Evolutionary conservation across 495 filamentous ascomycete genomes (phyloP), one percentile per base, ranked within the genome.

Genomic region (Talaromyces proteolyticus): DNA sequence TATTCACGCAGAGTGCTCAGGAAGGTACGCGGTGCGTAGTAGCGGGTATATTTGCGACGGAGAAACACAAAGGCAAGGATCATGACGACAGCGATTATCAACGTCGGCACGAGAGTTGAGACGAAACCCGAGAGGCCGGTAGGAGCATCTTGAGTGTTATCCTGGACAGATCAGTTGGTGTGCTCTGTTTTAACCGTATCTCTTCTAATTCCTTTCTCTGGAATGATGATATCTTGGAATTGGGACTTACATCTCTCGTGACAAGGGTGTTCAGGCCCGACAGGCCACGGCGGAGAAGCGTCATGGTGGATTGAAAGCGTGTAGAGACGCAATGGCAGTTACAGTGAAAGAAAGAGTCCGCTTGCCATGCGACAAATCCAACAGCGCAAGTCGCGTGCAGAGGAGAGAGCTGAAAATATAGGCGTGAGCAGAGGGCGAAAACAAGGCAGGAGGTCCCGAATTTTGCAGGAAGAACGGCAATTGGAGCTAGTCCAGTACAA

Each of bases 11-110:
- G 62, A 50, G 75, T 84, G 23, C 89, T 86, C 29, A 98, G 68
- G 64, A 92, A 95, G 19, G 89, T 91, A 67, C 92, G 78, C 3
- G 93, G 93, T 44, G 87, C 84, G 73, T 98, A 98, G 66, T 79
- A 85, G 41, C 91, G 80, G 50, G 75, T 79, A 44, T 92, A 74
- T 41, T 72, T 85, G 52, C 70, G 75, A 23, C 93, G 82, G 50
- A 98, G 69, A 49, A 93, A 62, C 44, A 95, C 65, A 76, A 96
- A 98, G 42, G 88, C 57, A 20, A 70, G 26, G 24, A 89, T 49
- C 67, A 91, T 89, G 51, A 80, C 67, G 29, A 56, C 64, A 7
- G 88, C 83, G 57, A 85, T 60, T n/a, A 87, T 52, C 14, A 81
- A 60, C 37, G 86, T 78, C 14, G 91, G 89, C 10, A 80, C 72